Evolutionary conservation across 495 filamentous ascomycete genomes (phyloP).

Genomic region (Lasiosphaeria miniovina): DNA sequence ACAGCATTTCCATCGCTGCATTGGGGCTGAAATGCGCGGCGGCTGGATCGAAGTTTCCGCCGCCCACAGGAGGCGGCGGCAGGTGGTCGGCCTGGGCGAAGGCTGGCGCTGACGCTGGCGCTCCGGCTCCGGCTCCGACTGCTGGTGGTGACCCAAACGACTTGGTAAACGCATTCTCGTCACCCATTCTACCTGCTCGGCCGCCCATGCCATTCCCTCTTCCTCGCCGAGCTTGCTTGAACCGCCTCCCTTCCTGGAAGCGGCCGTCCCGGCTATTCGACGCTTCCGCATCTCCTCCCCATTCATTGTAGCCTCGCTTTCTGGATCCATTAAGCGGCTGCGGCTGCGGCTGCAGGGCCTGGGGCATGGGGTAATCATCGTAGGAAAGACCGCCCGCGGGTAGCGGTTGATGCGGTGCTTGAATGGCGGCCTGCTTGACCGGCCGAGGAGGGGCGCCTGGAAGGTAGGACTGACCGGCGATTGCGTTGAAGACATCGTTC

Average conservation of each 20-base stretch:
- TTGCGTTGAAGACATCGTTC: slow-evolving; percentile 75
- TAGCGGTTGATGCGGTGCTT: slow-evolving; percentile 21
- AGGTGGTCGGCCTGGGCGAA: neutral
- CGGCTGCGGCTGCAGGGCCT: slow-evolving; percentile 7
- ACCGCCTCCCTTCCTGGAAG: slow-evolving; percentile 43
- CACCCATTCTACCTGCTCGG: slow-evolving; percentile 47
- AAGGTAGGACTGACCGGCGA: slow-evolving; percentile 61
- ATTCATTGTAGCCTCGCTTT: slow-evolving; percentile 31
- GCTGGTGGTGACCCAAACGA: neutral
- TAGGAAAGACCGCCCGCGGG: slow-evolving; percentile 22
- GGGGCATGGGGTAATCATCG: slow-evolving; percentile 21
- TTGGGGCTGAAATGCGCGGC: slow-evolving; percentile 34
- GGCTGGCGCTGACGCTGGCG: slow-evolving; percentile 1
- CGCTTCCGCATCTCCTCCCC: slow-evolving; percentile 28
- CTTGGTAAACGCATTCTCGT: slow-evolving; percentile 21
- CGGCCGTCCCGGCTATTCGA: slow-evolving; percentile 26
- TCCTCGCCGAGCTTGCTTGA: slow-evolving; percentile 74
- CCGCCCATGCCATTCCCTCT: slow-evolving; percentile 48
- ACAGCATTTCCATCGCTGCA: slow-evolving; percentile 67
- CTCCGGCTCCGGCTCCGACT: no score
- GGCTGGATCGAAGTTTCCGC: slow-evolving; percentile 39
- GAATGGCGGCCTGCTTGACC: slow-evolving; percentile 22
- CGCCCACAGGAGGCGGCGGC: neutral
- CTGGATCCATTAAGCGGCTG: slow-evolving; percentile 19
- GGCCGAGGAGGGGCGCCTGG: slow-evolving; percentile 50